Percentiles rank a stretch among this genome's conserved stretches.
Conservation (phyloP, 345 rosid genomes). For the Brassica carinata region DNA sequence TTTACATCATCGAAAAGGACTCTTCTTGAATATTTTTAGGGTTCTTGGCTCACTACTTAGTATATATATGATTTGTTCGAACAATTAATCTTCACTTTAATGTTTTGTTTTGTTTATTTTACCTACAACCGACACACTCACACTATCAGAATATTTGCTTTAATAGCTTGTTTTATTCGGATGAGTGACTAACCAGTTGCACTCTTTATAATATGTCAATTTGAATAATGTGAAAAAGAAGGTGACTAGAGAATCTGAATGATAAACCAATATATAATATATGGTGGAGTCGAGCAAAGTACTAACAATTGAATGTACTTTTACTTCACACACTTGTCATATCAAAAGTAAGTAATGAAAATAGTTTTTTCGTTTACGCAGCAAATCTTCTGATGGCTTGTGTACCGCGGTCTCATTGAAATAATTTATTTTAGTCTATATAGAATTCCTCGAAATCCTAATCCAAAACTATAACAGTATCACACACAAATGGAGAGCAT, state of each 20-base stretch:
- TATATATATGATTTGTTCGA: background rate
- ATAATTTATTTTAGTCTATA: background rate
- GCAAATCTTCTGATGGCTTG: background rate
- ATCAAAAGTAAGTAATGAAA: background rate
- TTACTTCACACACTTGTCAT: background rate
- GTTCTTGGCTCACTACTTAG: background rate
- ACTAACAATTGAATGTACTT: background rate
- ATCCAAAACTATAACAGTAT: background rate
- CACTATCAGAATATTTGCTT: background rate
- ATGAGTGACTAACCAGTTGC: background rate
- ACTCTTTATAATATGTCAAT: background rate
- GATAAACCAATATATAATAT: background rate
- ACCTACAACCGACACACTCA: background rate
- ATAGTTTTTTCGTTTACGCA: background rate
- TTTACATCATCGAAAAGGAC: background rate
- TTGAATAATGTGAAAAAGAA: slow-evolving; percentile 1
- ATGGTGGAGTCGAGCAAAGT: background rate
- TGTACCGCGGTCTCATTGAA: background rate
- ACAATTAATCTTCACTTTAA: background rate
- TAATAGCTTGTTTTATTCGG: slow-evolving; percentile 10
- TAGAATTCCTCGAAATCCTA: background rate
- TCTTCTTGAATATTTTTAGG: background rate
- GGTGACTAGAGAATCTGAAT: background rate
- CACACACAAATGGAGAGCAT: background rate
- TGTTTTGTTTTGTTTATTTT: background rate